Evolutionary conservation across 2,329 filamentous ascomycete genomes (phyloP).

Genomic region (Botrytis byssoidea): DNA sequence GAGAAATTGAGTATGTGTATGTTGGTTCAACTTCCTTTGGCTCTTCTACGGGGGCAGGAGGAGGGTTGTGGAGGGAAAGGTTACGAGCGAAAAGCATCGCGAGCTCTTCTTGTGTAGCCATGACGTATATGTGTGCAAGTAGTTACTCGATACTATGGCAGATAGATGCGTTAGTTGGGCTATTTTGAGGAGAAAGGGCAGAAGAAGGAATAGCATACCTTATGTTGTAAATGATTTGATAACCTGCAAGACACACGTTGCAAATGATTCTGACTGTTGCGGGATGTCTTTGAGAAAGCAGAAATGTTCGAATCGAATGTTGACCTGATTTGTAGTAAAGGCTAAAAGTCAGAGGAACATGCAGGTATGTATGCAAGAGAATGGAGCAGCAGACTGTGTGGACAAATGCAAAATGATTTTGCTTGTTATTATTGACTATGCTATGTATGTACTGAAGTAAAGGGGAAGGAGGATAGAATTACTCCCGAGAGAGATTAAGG

Average conservation of each 20-base stretch:
- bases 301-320: conserved; percentile 11
- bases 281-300: conserved; percentile 8
- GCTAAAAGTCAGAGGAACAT: conserved; percentile 35
- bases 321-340: conserved; percentile 31
- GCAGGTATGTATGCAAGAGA: conserved; percentile 31
- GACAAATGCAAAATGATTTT: conserved; percentile 33
- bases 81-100: conserved; percentile 75
- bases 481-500: conserved; percentile 31
- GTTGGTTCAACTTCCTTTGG: conserved; percentile 42
- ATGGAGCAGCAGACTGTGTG: conserved; percentile 37
- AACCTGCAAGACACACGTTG: conserved; percentile 30
- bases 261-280: conserved; percentile 28
- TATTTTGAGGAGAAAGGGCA: conserved; percentile 14
- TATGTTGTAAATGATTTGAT: conserved; percentile 31
- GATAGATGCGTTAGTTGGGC: conserved; percentile 5
- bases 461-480: conserved; percentile 21
- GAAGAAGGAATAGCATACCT: conserved; percentile 36
- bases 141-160: not conserved
- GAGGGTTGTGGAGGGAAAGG: conserved; percentile 56
- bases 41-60: conserved; percentile 38
- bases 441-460: conserved; percentile 47
- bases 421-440: conserved; percentile 50
- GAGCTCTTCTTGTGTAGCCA: conserved; percentile 77
- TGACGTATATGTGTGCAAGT: conserved; percentile 30
- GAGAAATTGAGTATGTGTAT: conserved; percentile 71